Percentiles rank a stretch among this genome's conserved stretches.
phyloP scores from a whole-genome alignment of 164 flowering plant species.

The Nymphaea thermarum region DNA sequence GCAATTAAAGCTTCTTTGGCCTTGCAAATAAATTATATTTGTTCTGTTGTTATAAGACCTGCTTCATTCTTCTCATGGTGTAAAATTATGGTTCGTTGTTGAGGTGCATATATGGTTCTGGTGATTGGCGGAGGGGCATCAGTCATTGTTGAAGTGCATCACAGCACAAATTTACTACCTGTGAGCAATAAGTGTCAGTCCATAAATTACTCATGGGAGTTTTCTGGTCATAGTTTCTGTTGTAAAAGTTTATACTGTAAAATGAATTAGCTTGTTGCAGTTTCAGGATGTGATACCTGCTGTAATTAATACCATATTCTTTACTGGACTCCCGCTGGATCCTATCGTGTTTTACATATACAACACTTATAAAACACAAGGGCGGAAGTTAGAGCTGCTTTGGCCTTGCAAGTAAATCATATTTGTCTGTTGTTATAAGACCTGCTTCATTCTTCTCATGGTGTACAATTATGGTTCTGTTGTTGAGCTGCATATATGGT shows the following conservation, averaged over 20 bases:
- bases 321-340: no score
- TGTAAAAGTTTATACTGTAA: background rate
- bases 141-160: background rate
- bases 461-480: background rate
- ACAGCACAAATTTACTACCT: background rate
- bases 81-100: background rate
- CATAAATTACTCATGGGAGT: background rate
- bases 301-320: background rate
- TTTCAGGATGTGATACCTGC: background rate
- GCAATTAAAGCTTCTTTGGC: background rate
- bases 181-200: background rate
- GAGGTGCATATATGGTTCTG: background rate
- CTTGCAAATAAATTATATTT: background rate
- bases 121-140: background rate
- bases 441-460: background rate
- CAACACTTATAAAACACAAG: constrained; percentile 11
- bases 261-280: background rate
- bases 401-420: background rate
- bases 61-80: background rate
- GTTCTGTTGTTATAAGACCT: background rate
- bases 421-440: background rate
- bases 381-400: background rate
- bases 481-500: background rate
- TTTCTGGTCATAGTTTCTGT: background rate
- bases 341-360: no score